Evolutionary conservation across 2,329 filamentous ascomycete genomes (phyloP).

Genomic region (Fusarium annulatum): DNA sequence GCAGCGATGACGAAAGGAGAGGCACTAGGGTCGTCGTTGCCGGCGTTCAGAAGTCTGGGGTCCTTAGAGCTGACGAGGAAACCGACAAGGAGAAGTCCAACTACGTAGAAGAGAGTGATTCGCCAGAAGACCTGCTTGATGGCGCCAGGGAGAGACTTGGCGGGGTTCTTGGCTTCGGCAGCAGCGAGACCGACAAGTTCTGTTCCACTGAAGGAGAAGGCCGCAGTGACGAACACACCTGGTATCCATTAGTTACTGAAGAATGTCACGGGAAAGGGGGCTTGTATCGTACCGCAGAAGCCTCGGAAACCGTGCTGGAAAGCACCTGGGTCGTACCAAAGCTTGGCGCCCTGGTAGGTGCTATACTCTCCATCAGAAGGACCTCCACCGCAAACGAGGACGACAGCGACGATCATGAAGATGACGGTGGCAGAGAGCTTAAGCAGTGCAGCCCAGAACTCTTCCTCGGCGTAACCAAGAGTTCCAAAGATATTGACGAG

Average conservation of each 20-base stretch:
- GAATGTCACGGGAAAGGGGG: fast-evolving
- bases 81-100: conserved; percentile 64
- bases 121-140: conserved; percentile 81
- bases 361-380: conserved; percentile 59
- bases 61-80: conserved; percentile 62
- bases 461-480: conserved; percentile 67
- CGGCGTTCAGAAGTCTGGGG: conserved; percentile 59
- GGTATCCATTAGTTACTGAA: neutral
- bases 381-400: conserved; percentile 70
- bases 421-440: conserved; percentile 69
- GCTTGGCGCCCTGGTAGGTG: conserved; percentile 61
- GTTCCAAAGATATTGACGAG: conserved; percentile 68
- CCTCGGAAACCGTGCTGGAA: conserved; percentile 82
- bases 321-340: conserved; percentile 62
- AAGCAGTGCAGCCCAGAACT: conserved; percentile 67
- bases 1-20: conserved; percentile 70
- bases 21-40: conserved; percentile 49
- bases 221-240: conserved; percentile 68
- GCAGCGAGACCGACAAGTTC: conserved; percentile 81
- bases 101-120: conserved; percentile 66
- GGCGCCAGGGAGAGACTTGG: conserved; percentile 79
- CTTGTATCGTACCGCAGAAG: conserved; percentile 66
- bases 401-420: conserved; percentile 72
- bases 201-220: conserved; percentile 78
- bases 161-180: conserved; percentile 76